Evolutionary conservation across 306 rosid genomes (phyloP), one percentile per base, ranked within the genome.

Genomic region (Castanea crenata): DNA sequence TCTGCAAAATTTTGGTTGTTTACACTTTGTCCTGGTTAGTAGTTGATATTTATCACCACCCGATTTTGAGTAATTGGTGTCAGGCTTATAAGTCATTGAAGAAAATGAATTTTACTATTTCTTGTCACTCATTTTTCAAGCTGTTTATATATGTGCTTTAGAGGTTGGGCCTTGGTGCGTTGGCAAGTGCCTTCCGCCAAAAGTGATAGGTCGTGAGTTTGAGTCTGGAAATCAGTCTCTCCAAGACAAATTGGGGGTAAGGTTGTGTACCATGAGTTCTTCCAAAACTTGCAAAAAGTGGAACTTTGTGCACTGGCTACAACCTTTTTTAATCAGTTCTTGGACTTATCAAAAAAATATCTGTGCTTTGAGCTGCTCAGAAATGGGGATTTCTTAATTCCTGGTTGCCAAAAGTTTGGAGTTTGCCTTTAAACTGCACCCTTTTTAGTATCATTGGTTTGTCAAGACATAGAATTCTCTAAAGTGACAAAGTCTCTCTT

Each of bases 371-470:
- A 64, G 46, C 46, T 64, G 44, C 44, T 31, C 4, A 38, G 23
- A 69, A 14, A 16, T 34, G 15, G 21, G 61, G 55, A 9, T 73
- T 71, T 32, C 11, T 67, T 55, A 8, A 27, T 71, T 55, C 6
- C 5, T 12, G 10, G 14, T 62, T 20, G 41, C 31, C 20, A 7
- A 31, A 23, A 6, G 55, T 74, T 55, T 69, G 80, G 69, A 31
- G 63, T 52, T 41, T 65, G 69, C 81, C 68, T 74, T 69, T 49
- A 10, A 69, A 55, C 65, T 71, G 29, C 51, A 15, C 46, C 73
- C 51, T 76, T 49, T 6, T 51, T 63, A 55, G 25, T 61, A 35
- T 74, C 62, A 13, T 32, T 63, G 57, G 38, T 67, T 41, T 84
- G 54, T 64, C 12, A 49, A 38, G 80, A 31, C 79, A 29, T 25